Evolutionary conservation across 352 stramenopile genomes (phyloP), one percentile per base, ranked within the genome.

Genomic region (Phytophthora rubi): DNA sequence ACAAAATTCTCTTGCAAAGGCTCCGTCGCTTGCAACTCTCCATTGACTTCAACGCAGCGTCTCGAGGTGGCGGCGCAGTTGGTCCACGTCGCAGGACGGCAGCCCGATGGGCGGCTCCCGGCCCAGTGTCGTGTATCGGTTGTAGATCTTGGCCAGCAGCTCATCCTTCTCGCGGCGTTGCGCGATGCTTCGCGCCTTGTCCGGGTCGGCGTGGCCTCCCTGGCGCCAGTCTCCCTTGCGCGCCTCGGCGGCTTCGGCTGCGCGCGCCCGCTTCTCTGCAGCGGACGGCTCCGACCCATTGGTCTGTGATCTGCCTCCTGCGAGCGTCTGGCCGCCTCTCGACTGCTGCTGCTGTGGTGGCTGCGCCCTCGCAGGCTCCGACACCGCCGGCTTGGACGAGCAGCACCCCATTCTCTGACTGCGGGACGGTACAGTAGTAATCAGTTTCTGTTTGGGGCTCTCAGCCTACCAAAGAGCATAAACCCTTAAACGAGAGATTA

Each of bases 91-190:
- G 77, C 86, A 95, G 12, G 86, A 91, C 23, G 81, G 82, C 56
- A 97, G 79, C 0, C 89, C 89, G 56, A 97, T 95, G 13, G 89
- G 88, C 57, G 87, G 79, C 39, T 97, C 89, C 48, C 87, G 82
- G 6, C 87, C 86, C 58, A 94, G 71, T 51, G 65, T 79, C n/a
- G 79, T 80, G 77, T 97, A 97, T 33, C 80, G 67, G 63, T 91
- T 92, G 65, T 88, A 86, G 58, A 97, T 88, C 60, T 77, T 89
- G n/a, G 85, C 88, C 4, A 97, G 69, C 13, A 97, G 74, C 18
- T 96, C 89, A 53, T 96, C 89, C 65, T 96, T 96, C 48, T 93
- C 81, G 32, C 88, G 88, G 10, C 89, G 86, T 32, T 91, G 62
- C 2, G 76, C 76, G 51, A 95, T 75, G 15, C 68, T 80, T 47